Conservation (phyloP, 805 yeast species). For the Barnettozyma siamensis region DNA sequence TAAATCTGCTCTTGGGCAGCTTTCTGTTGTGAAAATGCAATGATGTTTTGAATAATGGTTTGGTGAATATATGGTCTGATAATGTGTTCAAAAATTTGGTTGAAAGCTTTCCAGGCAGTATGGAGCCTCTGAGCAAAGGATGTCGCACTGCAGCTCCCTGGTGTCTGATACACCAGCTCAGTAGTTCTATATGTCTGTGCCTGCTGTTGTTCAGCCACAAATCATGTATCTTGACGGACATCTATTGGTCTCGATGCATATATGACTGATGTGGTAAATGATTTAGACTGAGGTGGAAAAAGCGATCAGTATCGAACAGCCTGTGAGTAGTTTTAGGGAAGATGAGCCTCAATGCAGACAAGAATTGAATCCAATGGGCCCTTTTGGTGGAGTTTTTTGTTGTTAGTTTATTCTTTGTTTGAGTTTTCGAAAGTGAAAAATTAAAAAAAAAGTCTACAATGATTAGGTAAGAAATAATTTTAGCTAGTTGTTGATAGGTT, state of each 20-base stretch:
- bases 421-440: conserved; percentile 1
- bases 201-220: conserved; percentile 5
- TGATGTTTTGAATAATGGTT: not conserved
- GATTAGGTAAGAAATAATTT: not conserved
- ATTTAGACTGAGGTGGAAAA: too few relatives aligned
- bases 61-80: not conserved
- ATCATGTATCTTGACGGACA: conserved; percentile 3
- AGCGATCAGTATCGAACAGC: too few relatives aligned
- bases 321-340: too few relatives aligned
- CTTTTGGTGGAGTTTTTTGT: too few relatives aligned
- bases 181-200: conserved; percentile 7
- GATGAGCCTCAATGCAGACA: too few relatives aligned
- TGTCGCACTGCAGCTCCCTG: conserved; percentile 4
- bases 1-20: conserved; percentile 1
- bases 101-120: conserved; percentile 3
- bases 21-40: not conserved
- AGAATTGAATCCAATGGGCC: too few relatives aligned
- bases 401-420: too few relatives aligned
- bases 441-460: conserved; percentile 3
- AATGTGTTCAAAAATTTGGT: not conserved
- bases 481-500: too few relatives aligned
- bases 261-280: too few relatives aligned
- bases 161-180: conserved; percentile 6
- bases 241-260: conserved; percentile 2
- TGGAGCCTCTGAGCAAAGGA: conserved; percentile 1